Percentiles rank a stretch among this genome's conserved stretches.
Conservation (phyloP, 805 yeast genomes). For the Metschnikowia cerradonensis region DNA sequence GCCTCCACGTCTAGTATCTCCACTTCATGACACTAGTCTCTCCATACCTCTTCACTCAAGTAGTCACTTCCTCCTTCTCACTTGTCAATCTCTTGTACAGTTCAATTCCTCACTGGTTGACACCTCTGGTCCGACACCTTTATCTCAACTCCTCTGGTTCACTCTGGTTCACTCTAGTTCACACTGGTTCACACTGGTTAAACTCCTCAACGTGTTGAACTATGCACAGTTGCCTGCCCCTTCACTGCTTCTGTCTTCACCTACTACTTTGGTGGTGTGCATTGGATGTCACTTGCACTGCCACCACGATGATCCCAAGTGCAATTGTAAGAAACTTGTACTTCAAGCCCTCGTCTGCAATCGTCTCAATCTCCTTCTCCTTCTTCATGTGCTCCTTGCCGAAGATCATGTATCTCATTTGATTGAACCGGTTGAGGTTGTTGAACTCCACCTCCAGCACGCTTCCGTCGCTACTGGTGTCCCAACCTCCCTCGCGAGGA, state of each 20-base stretch:
- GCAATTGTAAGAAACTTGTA: slow-evolving; percentile 41
- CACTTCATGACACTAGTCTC: too few relatives aligned
- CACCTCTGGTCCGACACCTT: not conserved
- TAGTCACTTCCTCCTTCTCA: too few relatives aligned
- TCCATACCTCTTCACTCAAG: too few relatives aligned
- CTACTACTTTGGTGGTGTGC: slow-evolving; percentile 13
- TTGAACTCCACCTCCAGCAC: slow-evolving; percentile 17
- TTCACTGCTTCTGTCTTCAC: not conserved
- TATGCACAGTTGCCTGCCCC: too few relatives aligned
- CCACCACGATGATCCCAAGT: slow-evolving; percentile 39
- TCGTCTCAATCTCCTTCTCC: slow-evolving; percentile 19
- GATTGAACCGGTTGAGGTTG: slow-evolving; percentile 31
- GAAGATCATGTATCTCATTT: slow-evolving; percentile 31
- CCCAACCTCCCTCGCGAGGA: slow-evolving; percentile 18
- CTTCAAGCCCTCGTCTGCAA: slow-evolving; percentile 39
- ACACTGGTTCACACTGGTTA: too few relatives aligned
- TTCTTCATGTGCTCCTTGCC: slow-evolving; percentile 23
- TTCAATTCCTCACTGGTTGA: too few relatives aligned
- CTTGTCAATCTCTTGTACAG: too few relatives aligned
- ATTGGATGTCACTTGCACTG: slow-evolving; percentile 32
- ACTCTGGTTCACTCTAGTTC: too few relatives aligned
- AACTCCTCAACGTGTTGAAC: too few relatives aligned
- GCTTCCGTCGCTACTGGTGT: slow-evolving; percentile 11
- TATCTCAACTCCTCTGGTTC: not conserved
- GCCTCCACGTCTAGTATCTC: too few relatives aligned